phyloP scores from a whole-genome alignment of 176 grass and related monocot genomes.

The Oryza brachyantha region DNA sequence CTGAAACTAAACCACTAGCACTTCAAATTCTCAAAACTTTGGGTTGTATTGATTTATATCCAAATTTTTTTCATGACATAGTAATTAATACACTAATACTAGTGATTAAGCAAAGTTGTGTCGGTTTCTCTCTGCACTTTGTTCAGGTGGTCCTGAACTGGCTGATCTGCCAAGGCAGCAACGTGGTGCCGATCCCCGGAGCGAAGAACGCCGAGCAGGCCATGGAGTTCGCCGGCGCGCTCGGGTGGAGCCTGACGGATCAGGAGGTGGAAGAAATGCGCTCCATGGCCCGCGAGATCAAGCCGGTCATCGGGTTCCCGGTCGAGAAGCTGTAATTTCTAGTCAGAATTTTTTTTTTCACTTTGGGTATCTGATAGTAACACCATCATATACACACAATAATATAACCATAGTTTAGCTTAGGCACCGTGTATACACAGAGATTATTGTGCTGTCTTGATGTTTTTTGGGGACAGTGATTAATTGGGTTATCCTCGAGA shows the following conservation, averaged over 20 bases:
- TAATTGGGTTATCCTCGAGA: no score
- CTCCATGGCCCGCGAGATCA: slow-evolving; percentile 39
- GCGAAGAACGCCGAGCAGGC: slow-evolving; percentile 80
- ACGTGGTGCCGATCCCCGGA: slow-evolving; percentile 87
- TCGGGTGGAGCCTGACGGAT: slow-evolving; percentile 51
- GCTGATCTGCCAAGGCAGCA: slow-evolving; percentile 85
- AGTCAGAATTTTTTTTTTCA: no score
- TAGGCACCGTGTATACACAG: no score
- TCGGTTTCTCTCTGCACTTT: background rate
- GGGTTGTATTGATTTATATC: background rate
- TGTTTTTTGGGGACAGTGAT: no score
- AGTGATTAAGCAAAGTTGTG: background rate
- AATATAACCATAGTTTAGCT: no score
- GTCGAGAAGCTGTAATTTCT: no score
- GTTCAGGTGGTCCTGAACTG: slow-evolving; percentile 85
- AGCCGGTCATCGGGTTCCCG: slow-evolving; percentile 57
- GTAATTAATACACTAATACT: no score
- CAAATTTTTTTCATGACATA: no score
- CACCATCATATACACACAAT: no score
- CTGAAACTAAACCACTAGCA: background rate
- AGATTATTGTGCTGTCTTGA: no score
- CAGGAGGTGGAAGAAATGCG: slow-evolving; percentile 58
- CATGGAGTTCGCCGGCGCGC: slow-evolving; percentile 51
- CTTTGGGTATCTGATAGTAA: no score
- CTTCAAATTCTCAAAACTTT: background rate